Conservation (phyloP, 2,329 filamentous ascomycete genomes). For the Hypoxylon sp. region DNA sequence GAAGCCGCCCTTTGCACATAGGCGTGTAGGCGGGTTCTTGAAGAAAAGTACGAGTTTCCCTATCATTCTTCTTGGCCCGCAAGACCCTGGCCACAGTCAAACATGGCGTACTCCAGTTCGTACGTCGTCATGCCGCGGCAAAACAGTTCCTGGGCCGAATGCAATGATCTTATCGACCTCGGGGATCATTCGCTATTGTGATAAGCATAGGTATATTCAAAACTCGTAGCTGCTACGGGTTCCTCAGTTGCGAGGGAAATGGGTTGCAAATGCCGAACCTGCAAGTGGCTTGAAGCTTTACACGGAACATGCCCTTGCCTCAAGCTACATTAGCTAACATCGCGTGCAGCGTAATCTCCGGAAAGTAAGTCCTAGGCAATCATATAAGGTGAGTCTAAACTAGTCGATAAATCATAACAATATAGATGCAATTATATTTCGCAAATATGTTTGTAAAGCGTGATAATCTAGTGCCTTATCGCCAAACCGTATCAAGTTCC, state of each 20-base stretch:
- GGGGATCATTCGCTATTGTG: no score
- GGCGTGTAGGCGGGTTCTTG: conserved; percentile 33
- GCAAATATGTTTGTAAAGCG: neutral
- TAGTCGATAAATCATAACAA: neutral
- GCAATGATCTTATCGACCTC: conserved; percentile 34
- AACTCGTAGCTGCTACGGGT: no score
- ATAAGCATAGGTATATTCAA: no score
- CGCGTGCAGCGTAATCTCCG: no score
- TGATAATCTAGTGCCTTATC: neutral
- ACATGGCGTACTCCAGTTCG: conserved; percentile 16
- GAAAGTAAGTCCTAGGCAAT: neutral
- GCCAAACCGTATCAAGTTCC: neutral
- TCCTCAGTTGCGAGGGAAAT: no score
- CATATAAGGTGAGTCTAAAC: no score
- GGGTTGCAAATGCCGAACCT: no score
- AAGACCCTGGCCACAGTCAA: conserved; percentile 15
- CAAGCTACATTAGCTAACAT: neutral
- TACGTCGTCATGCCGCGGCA: neutral
- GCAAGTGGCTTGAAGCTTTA: neutral
- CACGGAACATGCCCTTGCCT: neutral
- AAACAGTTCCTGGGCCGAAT: conserved; percentile 33
- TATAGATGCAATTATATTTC: neutral
- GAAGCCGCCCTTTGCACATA: conserved; percentile 30
- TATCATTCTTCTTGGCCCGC: conserved; percentile 8
- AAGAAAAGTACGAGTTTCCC: neutral